Conservation (phyloP, 2,329 filamentous ascomycete genomes). For the Rhynchosporium agropyri region DNA sequence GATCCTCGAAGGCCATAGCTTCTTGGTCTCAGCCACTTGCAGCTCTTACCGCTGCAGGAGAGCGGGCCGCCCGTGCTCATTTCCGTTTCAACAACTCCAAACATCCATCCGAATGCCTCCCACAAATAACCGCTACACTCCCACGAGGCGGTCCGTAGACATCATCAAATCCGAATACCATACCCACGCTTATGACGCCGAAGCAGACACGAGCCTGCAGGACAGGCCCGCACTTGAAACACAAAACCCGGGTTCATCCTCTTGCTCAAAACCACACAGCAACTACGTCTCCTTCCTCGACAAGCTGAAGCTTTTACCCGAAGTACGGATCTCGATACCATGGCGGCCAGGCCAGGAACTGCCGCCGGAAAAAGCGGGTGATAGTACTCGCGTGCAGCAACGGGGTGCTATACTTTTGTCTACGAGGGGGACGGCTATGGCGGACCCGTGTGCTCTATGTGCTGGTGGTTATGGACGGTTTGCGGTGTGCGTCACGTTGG, state of each 20-base stretch:
- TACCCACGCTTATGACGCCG: constrained; percentile 13
- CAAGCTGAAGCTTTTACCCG: constrained; percentile 27
- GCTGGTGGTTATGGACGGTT: constrained; percentile 34
- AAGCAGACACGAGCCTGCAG: constrained; percentile 11
- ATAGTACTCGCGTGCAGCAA: constrained; percentile 36
- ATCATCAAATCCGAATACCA: constrained; percentile 13
- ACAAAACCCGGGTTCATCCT: not conserved
- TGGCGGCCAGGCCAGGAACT: constrained; percentile 37
- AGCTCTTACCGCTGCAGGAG: constrained; percentile 2
- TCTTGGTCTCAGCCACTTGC: constrained; percentile 8
- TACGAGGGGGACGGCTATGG: constrained; percentile 29
- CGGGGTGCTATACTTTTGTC: constrained; percentile 34
- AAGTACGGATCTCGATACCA: constrained; percentile 33
- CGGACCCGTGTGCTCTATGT: constrained; percentile 33
- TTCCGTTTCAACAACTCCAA: constrained; percentile 9
- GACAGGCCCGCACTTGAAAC: not conserved
- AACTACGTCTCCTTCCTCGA: constrained; percentile 29
- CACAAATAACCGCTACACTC: constrained; percentile 1
- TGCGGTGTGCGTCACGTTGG: constrained; percentile 34
- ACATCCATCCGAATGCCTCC: constrained; percentile 15
- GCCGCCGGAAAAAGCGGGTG: constrained; percentile 31
- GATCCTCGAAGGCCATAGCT: constrained; percentile 4
- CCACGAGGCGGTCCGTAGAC: too few relatives aligned
- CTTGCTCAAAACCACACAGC: constrained; percentile 14
- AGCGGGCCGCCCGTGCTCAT: not conserved